These are phyloP conservation scores for Porcisia hertigi DNA, from an alignment of 208 protist genomes.

Conservation along the genomic window DNA sequence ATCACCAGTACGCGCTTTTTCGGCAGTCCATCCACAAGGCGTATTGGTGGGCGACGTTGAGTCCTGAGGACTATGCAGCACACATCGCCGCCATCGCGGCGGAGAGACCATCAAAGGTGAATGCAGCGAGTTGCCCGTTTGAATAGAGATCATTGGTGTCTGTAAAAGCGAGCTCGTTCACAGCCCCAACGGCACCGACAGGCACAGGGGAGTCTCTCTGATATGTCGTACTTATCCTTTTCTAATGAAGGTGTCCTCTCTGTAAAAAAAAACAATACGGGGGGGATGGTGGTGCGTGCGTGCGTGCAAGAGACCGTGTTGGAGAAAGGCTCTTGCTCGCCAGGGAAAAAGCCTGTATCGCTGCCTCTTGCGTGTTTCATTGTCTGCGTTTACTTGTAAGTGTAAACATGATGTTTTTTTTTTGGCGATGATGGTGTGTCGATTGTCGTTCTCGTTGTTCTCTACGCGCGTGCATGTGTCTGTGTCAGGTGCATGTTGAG, in stretches of 20 bases:
- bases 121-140: constrained; percentile 67
- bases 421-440: too few species aligned
- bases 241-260: too few species aligned
- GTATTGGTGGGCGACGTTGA: constrained; percentile 81
- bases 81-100: constrained; percentile 63
- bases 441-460: too few species aligned
- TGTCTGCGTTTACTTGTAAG: constrained; percentile 2
- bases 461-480: too few species aligned
- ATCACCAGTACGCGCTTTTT: constrained; percentile 71
- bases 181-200: not conserved
- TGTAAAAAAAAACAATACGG: too few species aligned
- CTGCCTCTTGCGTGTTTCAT: not conserved
- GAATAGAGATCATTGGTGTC: constrained; percentile 10
- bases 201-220: not conserved
- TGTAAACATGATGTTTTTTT: not conserved
- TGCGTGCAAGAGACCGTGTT: too few species aligned
- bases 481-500: too few species aligned
- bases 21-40: constrained; percentile 67
- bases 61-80: constrained; percentile 51
- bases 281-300: too few species aligned
- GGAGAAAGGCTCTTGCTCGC: too few species aligned
- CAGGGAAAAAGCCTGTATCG: too few species aligned
- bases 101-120: constrained; percentile 40
- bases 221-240: not conserved
- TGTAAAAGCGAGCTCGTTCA: not conserved